phyloP scores from a whole-genome alignment of 805 yeast genomes.

The Yarrowia phangngaensis region DNA sequence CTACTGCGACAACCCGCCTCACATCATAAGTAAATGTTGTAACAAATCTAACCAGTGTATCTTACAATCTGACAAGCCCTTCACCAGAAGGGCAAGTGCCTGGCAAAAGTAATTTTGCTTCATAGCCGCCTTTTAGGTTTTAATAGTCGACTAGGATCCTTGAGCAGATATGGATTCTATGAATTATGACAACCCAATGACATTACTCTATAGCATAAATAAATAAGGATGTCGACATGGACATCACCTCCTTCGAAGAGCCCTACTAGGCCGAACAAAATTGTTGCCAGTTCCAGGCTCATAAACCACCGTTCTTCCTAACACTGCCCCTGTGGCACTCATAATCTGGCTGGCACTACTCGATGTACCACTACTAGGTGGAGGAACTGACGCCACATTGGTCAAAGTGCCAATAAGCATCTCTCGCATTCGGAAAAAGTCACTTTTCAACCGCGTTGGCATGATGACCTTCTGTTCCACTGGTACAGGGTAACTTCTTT shows the following conservation, averaged over 20 bases:
- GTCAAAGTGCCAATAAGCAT: conserved; percentile 80
- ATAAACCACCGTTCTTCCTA: conserved; percentile 39
- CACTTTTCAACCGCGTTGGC: conserved; percentile 66
- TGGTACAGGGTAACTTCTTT: conserved; percentile 75
- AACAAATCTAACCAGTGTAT: too few relatives aligned
- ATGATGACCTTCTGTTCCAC: conserved; percentile 68
- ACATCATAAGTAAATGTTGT: too few relatives aligned
- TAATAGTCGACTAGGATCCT: too few relatives aligned
- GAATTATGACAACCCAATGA: too few relatives aligned
- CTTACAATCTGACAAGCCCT: too few relatives aligned
- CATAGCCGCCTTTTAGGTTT: too few relatives aligned
- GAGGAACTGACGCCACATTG: conserved; percentile 26
- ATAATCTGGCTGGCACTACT: conserved; percentile 33
- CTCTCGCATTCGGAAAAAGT: conserved; percentile 83
- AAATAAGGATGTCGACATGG: conserved; percentile 3
- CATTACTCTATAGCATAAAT: conserved; percentile 16
- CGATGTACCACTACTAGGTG: background rate
- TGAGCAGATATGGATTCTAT: too few relatives aligned
- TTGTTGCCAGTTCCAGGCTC: conserved; percentile 35
- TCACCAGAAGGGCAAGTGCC: too few relatives aligned
- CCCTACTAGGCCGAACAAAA: conserved; percentile 38
- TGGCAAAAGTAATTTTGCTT: too few relatives aligned
- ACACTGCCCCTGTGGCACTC: conserved; percentile 38
- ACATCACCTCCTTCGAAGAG: conserved; percentile 9
- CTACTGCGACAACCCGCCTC: too few relatives aligned